Evolutionary conservation across 306 rosid species (phyloP).

Genomic region (Lathyrus aphaca): DNA sequence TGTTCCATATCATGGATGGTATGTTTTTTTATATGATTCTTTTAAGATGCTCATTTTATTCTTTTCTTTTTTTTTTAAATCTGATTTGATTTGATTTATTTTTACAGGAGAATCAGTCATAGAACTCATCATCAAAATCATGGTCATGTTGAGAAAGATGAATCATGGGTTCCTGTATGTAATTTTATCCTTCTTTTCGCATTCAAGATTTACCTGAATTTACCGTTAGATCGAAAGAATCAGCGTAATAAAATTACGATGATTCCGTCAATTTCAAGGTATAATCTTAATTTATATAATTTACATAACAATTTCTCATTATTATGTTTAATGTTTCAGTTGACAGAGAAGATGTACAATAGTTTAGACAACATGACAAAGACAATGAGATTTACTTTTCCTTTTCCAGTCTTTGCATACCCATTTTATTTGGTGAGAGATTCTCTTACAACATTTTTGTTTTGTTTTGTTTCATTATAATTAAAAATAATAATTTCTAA

Average conservation of each 20-base stretch:
- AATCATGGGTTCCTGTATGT: slow-evolving; percentile 97
- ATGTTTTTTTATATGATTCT: slow-evolving; percentile 14
- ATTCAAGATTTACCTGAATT: too few relatives aligned
- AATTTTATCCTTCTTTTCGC: not conserved
- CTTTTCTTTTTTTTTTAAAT: not conserved
- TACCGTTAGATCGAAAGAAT: too few relatives aligned
- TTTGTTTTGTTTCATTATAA: not conserved
- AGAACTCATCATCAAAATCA: slow-evolving; percentile 98
- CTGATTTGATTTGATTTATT: not conserved
- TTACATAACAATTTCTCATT: too few relatives aligned
- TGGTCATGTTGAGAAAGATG: slow-evolving; percentile 93
- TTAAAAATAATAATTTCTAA: not conserved
- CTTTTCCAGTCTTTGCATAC: slow-evolving; percentile 84
- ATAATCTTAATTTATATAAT: too few relatives aligned
- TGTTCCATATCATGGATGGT: slow-evolving; percentile 97
- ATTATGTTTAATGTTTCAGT: slow-evolving; percentile 46
- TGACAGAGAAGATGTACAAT: slow-evolving; percentile 74
- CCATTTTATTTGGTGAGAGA: slow-evolving; percentile 76
- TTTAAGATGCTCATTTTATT: not conserved
- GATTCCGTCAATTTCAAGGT: too few relatives aligned
- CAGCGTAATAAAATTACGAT: too few relatives aligned
- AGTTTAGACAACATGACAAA: slow-evolving; percentile 53
- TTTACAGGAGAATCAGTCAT: slow-evolving; percentile 90
- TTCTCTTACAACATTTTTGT: not conserved
- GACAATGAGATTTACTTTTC: slow-evolving; percentile 69